Conservation (phyloP, 176 grass and related monocot genomes). For the Pontederia paniculata region DNA sequence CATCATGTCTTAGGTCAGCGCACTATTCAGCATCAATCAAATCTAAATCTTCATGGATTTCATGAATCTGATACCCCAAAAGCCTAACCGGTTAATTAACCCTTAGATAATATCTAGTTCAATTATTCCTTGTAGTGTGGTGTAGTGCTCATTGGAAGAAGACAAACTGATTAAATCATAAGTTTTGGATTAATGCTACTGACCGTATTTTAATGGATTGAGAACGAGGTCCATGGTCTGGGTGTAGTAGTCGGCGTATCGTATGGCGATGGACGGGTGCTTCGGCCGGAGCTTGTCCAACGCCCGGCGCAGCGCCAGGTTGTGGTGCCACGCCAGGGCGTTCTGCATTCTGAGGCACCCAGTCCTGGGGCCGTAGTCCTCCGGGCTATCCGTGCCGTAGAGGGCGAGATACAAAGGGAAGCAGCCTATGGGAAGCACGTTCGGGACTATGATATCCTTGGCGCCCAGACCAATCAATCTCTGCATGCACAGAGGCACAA, state of each 20-base stretch:
- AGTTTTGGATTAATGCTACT: not conserved
- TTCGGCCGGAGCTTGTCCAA: not conserved
- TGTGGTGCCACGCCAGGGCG: conserved; percentile 7
- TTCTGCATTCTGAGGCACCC: conserved; percentile 21
- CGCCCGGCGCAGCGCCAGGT: conserved; percentile 10
- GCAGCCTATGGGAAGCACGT: conserved; percentile 54
- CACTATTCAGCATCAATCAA: no score
- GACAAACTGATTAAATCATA: no score
- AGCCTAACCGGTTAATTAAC: no score
- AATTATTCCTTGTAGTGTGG: no score
- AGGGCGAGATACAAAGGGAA: conserved; percentile 60
- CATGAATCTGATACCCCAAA: no score
- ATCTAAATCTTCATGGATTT: no score
- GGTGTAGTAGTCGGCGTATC: conserved; percentile 1
- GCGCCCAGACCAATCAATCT: conserved; percentile 54
- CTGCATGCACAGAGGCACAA: conserved; percentile 6
- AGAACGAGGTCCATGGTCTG: conserved; percentile 1
- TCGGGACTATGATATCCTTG: conserved; percentile 32
- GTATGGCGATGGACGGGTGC: not conserved
- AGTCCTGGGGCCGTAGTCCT: conserved; percentile 23
- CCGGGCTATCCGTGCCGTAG: conserved; percentile 25
- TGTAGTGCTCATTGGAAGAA: no score
- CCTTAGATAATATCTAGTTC: no score
- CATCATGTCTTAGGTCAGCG: no score
- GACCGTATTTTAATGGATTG: conserved; percentile 4